These are phyloP conservation scores for Candida palmyrensis DNA, from an alignment of 805 yeast species.

Conservation along the genomic window DNA sequence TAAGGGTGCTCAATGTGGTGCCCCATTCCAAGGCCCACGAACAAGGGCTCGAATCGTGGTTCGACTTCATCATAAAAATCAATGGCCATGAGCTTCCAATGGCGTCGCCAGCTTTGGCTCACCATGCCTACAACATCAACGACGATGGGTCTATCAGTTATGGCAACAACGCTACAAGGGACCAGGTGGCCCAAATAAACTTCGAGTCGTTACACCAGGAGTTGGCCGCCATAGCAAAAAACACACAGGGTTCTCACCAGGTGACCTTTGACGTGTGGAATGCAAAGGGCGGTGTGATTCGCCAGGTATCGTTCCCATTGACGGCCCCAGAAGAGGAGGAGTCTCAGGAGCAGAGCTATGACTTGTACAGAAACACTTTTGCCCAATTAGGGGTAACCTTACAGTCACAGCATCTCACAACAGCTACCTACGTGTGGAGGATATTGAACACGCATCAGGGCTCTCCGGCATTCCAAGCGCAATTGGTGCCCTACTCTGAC, in stretches of 20 bases:
- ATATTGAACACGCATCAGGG: slow-evolving; percentile 66
- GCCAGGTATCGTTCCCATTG: slow-evolving; percentile 27
- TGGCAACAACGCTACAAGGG: slow-evolving; percentile 26
- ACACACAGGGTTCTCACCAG: slow-evolving; percentile 29
- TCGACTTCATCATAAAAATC: slow-evolving; percentile 79
- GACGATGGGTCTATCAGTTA: slow-evolving; percentile 38
- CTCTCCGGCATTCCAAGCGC: slow-evolving; percentile 81
- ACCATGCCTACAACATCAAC: slow-evolving; percentile 25
- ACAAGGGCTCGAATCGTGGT: slow-evolving; percentile 66
- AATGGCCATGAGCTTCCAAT: slow-evolving; percentile 62
- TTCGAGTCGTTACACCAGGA: slow-evolving; percentile 40
- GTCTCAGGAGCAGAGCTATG: slow-evolving; percentile 7
- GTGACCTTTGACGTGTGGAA: slow-evolving; percentile 70
- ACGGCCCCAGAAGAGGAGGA: slow-evolving; percentile 3
- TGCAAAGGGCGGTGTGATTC: slow-evolving; percentile 71
- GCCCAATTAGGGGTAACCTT: slow-evolving; percentile 58
- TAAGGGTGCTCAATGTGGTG: slow-evolving; percentile 31
- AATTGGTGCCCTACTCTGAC: slow-evolving; percentile 79
- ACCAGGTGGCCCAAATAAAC: slow-evolving; percentile 34
- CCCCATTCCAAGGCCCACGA: slow-evolving; percentile 33
- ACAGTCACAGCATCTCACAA: slow-evolving; percentile 70
- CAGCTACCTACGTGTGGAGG: slow-evolving; percentile 85
- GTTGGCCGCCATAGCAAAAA: slow-evolving; percentile 25
- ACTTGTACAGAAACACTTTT: slow-evolving; percentile 29
- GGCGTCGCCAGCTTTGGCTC: slow-evolving; percentile 24